Percentiles rank a stretch among this genome's conserved stretches.
Conservation (phyloP, 2,329 filamentous ascomycete species). For the Trichoderma guizhouense region DNA sequence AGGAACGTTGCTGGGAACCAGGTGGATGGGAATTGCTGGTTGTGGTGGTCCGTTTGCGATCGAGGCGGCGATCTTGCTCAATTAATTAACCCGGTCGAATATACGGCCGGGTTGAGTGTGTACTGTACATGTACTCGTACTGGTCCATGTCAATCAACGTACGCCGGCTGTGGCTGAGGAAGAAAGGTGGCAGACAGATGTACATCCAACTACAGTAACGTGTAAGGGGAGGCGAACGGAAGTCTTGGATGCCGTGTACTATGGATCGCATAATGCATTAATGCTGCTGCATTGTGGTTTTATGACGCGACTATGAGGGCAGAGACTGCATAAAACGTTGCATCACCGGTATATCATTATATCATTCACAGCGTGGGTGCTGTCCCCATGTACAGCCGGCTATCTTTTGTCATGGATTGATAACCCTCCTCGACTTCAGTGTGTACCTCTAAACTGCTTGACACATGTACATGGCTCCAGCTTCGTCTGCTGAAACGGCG, state of each 20-base stretch:
- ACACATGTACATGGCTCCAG: not conserved
- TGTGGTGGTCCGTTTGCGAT: conserved; percentile 1
- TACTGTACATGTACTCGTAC: not conserved
- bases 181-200: too few species aligned
- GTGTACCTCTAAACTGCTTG: not conserved
- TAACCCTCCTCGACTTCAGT: not conserved
- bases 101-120: not conserved
- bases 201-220: not conserved
- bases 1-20: not conserved
- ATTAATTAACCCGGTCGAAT: not conserved
- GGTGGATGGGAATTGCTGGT: not conserved
- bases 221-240: not conserved
- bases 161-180: not conserved
- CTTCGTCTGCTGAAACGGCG: not conserved
- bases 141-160: not conserved
- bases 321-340: conserved; percentile 11
- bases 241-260: not conserved
- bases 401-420: not conserved
- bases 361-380: not conserved
- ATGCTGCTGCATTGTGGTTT: not conserved
- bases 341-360: not conserved
- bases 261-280: not conserved
- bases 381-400: not conserved
- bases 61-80: conserved; percentile 3
- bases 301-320: conserved; percentile 14